A percentile compares a stretch with the other conserved stretches of the same genome.
phyloP scores from a whole-genome alignment of 2,329 filamentous ascomycete species.

The Macrophomina pseudophaseolina region DNA sequence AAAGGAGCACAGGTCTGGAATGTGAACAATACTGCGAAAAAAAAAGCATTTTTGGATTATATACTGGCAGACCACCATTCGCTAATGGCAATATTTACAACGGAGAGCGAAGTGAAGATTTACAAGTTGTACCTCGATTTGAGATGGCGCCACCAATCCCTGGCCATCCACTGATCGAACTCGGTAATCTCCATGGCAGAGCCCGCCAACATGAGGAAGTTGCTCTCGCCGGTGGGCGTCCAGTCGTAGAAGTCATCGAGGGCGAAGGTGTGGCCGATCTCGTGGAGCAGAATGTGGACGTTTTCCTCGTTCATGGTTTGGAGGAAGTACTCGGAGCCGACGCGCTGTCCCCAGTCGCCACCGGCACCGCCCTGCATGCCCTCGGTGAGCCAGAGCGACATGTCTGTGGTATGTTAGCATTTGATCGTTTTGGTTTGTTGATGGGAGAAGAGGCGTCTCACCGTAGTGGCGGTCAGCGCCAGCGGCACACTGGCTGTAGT shows the following conservation, averaged over 20 bases:
- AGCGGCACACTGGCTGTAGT: slow-evolving; percentile 49
- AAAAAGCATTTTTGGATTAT: background rate
- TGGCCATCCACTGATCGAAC: slow-evolving; percentile 57
- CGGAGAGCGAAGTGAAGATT: slow-evolving; percentile 25
- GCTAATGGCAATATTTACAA: slow-evolving; percentile 38
- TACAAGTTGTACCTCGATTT: slow-evolving; percentile 32
- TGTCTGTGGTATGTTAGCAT: slow-evolving; percentile 35
- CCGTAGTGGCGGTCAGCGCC: slow-evolving; percentile 49
- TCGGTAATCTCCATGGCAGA: slow-evolving; percentile 51
- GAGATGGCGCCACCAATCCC: slow-evolving; percentile 54
- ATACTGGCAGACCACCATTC: background rate
- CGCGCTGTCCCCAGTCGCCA: slow-evolving; percentile 55
- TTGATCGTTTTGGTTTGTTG: background rate
- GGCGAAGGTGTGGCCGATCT: slow-evolving; percentile 31
- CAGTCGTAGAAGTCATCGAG: slow-evolving; percentile 50
- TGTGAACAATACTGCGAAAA: too few relatives aligned
- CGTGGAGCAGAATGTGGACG: slow-evolving; percentile 54
- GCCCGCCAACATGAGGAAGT: slow-evolving; percentile 56
- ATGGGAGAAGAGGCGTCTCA: slow-evolving; percentile 5
- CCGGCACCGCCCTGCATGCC: slow-evolving; percentile 52
- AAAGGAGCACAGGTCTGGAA: too few relatives aligned
- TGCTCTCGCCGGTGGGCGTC: slow-evolving; percentile 49
- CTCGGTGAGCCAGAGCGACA: slow-evolving; percentile 56
- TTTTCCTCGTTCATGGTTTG: slow-evolving; percentile 42
- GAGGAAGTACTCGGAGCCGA: slow-evolving; percentile 54